These are phyloP conservation scores for Aspergillus sp. DNA, from an alignment of 2,329 filamentous ascomycete species.

Conservation along the genomic window DNA sequence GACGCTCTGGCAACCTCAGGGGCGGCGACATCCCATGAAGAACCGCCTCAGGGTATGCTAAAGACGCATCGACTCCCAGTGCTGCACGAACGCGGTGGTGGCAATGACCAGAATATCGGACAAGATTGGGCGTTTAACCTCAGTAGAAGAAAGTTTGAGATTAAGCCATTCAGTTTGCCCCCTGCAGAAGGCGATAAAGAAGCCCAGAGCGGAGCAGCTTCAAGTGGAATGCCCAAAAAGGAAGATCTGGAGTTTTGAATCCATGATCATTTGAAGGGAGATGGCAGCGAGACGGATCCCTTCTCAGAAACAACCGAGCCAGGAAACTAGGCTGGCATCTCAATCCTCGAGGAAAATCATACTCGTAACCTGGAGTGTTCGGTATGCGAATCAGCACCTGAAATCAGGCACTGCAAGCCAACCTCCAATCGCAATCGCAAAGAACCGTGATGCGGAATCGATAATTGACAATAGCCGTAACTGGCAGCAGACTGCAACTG, in stretches of 20 bases:
- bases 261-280: constrained; percentile 1
- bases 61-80: constrained; percentile 75
- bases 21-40: constrained; percentile 53
- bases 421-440: too few relatives aligned
- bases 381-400: too few relatives aligned
- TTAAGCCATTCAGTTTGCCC: constrained; percentile 82
- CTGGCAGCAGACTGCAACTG: too few relatives aligned
- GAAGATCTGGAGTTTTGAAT: constrained; percentile 65
- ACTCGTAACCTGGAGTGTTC: too few relatives aligned
- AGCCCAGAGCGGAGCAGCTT: constrained; percentile 44
- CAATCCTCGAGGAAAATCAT: too few relatives aligned
- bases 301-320: too few relatives aligned
- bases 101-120: constrained; percentile 59
- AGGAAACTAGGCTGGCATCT: too few relatives aligned
- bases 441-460: too few relatives aligned
- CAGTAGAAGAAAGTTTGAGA: constrained; percentile 72
- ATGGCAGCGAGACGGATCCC: background rate
- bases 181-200: constrained; percentile 70
- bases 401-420: too few relatives aligned
- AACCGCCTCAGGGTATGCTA: constrained; percentile 77
- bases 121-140: constrained; percentile 88
- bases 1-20: constrained; percentile 45
- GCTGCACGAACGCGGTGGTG: constrained; percentile 80
- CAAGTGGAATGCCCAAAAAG: constrained; percentile 49
- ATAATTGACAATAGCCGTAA: too few relatives aligned